Conservation (phyloP, 805 yeast genomes). For the Candida krabiensis region DNA sequence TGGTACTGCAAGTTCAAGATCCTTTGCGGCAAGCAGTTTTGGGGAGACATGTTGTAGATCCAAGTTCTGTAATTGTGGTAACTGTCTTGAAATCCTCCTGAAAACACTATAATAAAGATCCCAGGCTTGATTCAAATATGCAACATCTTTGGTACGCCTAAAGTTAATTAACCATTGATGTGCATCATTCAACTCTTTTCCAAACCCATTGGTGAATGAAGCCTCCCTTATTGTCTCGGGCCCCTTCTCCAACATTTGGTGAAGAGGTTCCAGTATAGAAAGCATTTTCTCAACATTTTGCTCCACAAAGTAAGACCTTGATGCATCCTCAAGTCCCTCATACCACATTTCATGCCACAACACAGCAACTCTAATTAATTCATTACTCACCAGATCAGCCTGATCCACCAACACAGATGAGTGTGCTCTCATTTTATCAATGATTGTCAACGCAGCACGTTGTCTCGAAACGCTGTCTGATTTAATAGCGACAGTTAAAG, state of each 20-base stretch:
- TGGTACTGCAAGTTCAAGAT: conserved; percentile 87
- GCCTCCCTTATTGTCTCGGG: conserved; percentile 93
- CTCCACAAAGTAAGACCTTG: conserved; percentile 89
- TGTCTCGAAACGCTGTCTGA: conserved; percentile 89
- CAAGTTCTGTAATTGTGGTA: conserved; percentile 81
- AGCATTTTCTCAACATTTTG: conserved; percentile 95
- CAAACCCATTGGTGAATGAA: conserved; percentile 90
- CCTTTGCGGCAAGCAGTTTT: conserved; percentile 70
- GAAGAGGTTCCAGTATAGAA: conserved; percentile 84
- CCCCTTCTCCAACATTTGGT: conserved; percentile 77
- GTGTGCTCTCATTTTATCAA: conserved; percentile 89
- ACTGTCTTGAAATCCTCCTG: conserved; percentile 83
- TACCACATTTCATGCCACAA: conserved; percentile 98
- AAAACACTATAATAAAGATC: conserved; percentile 93
- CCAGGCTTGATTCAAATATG: conserved; percentile 96
- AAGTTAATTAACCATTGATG: conserved; percentile 89
- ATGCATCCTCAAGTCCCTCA: conserved; percentile 96
- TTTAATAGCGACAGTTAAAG: conserved; percentile 92
- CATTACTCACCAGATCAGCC: conserved; percentile 91
- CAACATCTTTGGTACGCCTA: conserved; percentile 79
- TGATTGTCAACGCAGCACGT: conserved; percentile 85
- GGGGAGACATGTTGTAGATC: conserved; percentile 96
- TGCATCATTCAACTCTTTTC: conserved; percentile 89
- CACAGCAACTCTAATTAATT: conserved; percentile 90
- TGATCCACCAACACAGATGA: conserved; percentile 84